Evolutionary conservation across 2,329 filamentous ascomycete genomes (phyloP), one percentile per base, ranked within the genome.

Genomic region (Calonectria ilicicola): DNA sequence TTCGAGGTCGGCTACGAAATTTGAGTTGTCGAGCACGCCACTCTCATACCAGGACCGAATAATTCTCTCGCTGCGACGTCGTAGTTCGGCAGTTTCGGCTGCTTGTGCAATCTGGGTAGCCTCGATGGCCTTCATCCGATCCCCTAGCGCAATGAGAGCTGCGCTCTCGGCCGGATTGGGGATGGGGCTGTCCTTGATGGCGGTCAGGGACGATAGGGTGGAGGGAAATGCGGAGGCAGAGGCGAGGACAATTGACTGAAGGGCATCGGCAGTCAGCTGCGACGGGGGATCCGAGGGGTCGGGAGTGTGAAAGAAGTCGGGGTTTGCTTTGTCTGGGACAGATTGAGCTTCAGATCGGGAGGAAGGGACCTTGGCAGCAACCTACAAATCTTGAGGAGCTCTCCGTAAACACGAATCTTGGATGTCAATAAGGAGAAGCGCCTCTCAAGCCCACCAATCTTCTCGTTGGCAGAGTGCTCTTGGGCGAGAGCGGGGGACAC

Each of bases 1-100:
- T 83, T 97, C 93, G 80, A 93, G 91, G 65, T 93, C 91, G 26
- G 93, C 93, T 85, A 95, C 92, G 70, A 90, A 89, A 76, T 91
- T 90, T 0, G 93, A 93, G 76, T 91, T 91, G 14, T 89, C 89
- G 60, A 98, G 85, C 51, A 97, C 87, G 4, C 91, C 91, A 27
- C 90, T 86, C 81, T 95, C 92, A 83, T 96, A 95, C 93, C 95
- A 97, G 42, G 87, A 84, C 75, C 92, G 89, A 72, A 95, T 84
- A 27, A 90, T 85, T 74, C 82, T 82, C 82, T 91, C 94, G 84
- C 89, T 96, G 75, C 88, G 89, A 74, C 84, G 89, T 81, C 91
- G 89, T 80, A 93, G 87, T 81, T 90, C 90, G 26, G 89, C 89
- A 74, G 94, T 89, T 82, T 93, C 91, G 60, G 87, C 86, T 46